Evolutionary conservation across 2,329 filamentous ascomycete genomes (phyloP), one percentile per base, ranked within the genome.

Genomic region (Cladosporium sphaerospermum): DNA sequence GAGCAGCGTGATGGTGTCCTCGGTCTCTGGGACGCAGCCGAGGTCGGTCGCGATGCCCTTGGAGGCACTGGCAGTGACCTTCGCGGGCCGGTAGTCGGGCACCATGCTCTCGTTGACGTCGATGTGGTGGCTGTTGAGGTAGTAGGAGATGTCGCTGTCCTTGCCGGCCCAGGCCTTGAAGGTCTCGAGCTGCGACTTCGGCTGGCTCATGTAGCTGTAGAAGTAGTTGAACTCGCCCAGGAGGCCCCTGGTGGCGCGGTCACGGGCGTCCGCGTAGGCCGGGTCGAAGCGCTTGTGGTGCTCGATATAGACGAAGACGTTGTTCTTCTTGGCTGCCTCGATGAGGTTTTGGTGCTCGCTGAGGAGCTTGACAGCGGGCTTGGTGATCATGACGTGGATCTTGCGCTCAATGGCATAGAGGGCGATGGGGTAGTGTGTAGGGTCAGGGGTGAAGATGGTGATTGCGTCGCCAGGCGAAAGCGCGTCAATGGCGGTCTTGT

Each of bases 181-280:
- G 0, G 90, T 96, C 77, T 95, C 88, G 45, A 96, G 81, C 74
- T 95, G 90, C 47, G 80, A 89, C 75, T 95, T 95, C 56, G 86
- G 88, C 77, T 96, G 90, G 46, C 84, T 89, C 90, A 96, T 95
- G 80, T 96, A 96, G 63, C 82, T 86, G 79, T 96, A 96, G 70
- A 95, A 96, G 78, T 96, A 96, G 78, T 95, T 96, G 82, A 96
- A 96, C 73, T 96, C 89, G 59, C 91, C 91, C 7, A 96, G 77
- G 50, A 47, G 58, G 37, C 65, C 65, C 33, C 78, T 83, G 66
- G 82, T 75, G 11, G 89, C 88, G 62, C 86, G 84, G 73, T 85
- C 85, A 46, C 85, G 82, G 11, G 92, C 92, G 69, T 96, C 91
- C 11, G 88, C 83, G 75, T 96, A 96, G 18, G 89, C 89, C 2